Evolutionary conservation across 2,329 filamentous ascomycete species (phyloP).

Genomic region (Aspergillus sp.): DNA sequence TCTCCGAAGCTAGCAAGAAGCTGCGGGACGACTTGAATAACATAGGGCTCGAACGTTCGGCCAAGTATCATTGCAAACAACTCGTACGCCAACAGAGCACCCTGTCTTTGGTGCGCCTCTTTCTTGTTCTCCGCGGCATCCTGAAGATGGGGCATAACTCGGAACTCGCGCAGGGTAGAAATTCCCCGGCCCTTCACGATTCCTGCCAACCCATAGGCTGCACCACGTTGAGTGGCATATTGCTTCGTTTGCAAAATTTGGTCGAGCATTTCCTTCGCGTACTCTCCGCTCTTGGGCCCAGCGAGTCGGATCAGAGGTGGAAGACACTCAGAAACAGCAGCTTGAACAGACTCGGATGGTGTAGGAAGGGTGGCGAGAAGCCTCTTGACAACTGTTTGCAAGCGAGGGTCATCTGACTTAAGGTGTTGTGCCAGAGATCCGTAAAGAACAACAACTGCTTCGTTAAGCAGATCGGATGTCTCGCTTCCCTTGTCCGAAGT

Average conservation of each 20-base stretch:
- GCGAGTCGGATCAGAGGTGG: slow-evolving; percentile 86
- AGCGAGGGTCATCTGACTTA: slow-evolving; percentile 77
- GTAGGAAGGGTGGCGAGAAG: slow-evolving; percentile 86
- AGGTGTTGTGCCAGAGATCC: slow-evolving; percentile 89
- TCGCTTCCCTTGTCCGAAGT: slow-evolving; percentile 78
- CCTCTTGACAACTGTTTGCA: slow-evolving; percentile 83
- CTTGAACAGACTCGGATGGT: slow-evolving; percentile 94
- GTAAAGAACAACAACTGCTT: slow-evolving; percentile 96
- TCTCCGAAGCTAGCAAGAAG: slow-evolving; percentile 88
- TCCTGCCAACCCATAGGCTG: slow-evolving; percentile 90
- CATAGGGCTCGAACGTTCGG: slow-evolving; percentile 90
- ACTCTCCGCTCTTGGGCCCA: slow-evolving; percentile 72
- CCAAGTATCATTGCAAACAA: slow-evolving; percentile 83
- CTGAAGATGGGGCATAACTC: slow-evolving; percentile 78
- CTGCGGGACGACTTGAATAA: slow-evolving; percentile 92
- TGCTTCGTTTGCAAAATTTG: slow-evolving; percentile 83
- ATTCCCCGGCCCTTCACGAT: slow-evolving; percentile 88
- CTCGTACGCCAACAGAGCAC: slow-evolving; percentile 86
- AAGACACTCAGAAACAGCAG: slow-evolving; percentile 90
- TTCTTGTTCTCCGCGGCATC: slow-evolving; percentile 94
- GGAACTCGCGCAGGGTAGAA: slow-evolving; percentile 75
- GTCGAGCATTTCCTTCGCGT: slow-evolving; percentile 77
- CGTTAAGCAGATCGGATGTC: slow-evolving; percentile 84
- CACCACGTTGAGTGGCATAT: slow-evolving; percentile 88
- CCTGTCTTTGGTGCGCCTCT: slow-evolving; percentile 82